These are phyloP conservation scores for Coleophoma eucalyptorum DNA, from an alignment of 2,329 filamentous ascomycete species.

Conservation along the genomic window DNA sequence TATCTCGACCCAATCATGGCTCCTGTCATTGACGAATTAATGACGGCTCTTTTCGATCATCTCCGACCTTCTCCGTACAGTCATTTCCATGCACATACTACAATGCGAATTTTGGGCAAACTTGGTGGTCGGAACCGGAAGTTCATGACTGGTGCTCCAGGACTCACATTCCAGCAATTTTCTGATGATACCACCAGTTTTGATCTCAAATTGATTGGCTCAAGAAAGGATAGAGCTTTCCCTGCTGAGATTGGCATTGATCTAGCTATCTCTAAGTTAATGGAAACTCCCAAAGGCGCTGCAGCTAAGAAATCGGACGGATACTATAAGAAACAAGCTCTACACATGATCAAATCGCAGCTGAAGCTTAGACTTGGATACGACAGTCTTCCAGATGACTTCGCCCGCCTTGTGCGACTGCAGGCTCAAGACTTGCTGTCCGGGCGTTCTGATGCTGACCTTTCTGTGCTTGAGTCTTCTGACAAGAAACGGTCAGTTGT, in stretches of 20 bases:
- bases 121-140: conserved; percentile 92
- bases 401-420: conserved; percentile 77
- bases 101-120: conserved; percentile 95
- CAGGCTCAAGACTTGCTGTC: conserved; percentile 83
- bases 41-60: conserved; percentile 96
- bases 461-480: conserved; percentile 67
- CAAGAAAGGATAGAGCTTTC: conserved; percentile 84
- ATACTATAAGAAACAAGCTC: conserved; percentile 91
- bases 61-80: conserved; percentile 91
- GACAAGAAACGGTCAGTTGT: conserved; percentile 79
- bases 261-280: conserved; percentile 81
- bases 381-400: conserved; percentile 85
- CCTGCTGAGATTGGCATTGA: conserved; percentile 84
- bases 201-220: conserved; percentile 84
- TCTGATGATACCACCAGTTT: conserved; percentile 86
- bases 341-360: conserved; percentile 83
- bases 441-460: conserved; percentile 67
- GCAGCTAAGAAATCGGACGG: conserved; percentile 56
- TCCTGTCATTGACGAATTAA: conserved; percentile 96
- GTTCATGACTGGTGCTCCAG: conserved; percentile 85
- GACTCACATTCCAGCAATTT: conserved; percentile 78
- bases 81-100: conserved; percentile 96
- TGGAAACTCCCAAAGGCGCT: conserved; percentile 67
- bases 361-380: conserved; percentile 86
- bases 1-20: conserved; percentile 99